phyloP scores from a whole-genome alignment of 805 yeast species.

The Martiniozyma abietophila region DNA sequence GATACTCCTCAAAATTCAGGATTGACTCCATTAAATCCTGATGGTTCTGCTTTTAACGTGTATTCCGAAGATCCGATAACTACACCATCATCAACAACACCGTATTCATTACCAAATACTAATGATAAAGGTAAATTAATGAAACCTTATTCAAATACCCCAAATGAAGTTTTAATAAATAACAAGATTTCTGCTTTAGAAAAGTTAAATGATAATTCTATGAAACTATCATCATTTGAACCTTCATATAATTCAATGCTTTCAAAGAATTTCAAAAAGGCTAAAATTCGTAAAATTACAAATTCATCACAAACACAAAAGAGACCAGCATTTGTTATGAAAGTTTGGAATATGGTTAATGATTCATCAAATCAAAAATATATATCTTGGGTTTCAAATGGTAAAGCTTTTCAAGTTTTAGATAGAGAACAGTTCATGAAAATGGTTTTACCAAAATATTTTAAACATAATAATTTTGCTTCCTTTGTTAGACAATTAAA shows the following conservation, averaged over 20 bases:
- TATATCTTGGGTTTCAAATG: conserved; percentile 82
- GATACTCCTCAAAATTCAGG: no score
- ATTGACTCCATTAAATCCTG: conserved; percentile 2
- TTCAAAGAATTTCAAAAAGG: conserved; percentile 20
- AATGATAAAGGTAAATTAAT: not conserved
- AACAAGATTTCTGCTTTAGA: conserved; percentile 2
- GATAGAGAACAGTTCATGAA: conserved; percentile 83
- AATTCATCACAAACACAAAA: conserved; percentile 31
- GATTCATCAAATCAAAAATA: conserved; percentile 59
- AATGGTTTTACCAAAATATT: conserved; percentile 77
- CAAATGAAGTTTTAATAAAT: conserved; percentile 2
- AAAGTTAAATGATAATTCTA: not conserved
- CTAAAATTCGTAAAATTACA: conserved; percentile 17
- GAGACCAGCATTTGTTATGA: conserved; percentile 86
- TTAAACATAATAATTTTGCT: conserved; percentile 92
- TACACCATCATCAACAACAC: not conserved
- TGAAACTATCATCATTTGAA: not conserved
- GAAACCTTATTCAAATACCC: conserved; percentile 2
- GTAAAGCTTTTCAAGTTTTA: conserved; percentile 73
- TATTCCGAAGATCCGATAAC: not conserved
- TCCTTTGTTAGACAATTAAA: conserved; percentile 92
- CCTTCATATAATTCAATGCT: no score
- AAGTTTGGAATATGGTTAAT: conserved; percentile 93
- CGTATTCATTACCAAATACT: not conserved
- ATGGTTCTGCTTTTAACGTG: no score